phyloP scores from a whole-genome alignment of 495 filamentous ascomycete species.

The Articulospora tetracladia region DNA sequence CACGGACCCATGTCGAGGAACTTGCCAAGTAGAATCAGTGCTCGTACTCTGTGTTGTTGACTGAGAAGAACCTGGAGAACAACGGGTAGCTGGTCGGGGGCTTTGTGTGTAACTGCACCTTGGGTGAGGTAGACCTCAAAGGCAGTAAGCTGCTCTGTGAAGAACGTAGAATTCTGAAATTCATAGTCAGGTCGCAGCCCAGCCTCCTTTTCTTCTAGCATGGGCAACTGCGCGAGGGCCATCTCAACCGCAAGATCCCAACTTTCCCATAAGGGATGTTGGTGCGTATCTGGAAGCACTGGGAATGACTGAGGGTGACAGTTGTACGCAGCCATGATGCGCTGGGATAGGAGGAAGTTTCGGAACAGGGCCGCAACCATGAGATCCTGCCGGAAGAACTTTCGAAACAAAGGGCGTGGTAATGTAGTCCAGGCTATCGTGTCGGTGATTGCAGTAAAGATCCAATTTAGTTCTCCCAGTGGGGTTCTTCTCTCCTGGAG shows the following conservation, averaged over 20 bases:
- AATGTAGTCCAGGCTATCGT: slow-evolving; percentile 98
- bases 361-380: slow-evolving; percentile 98
- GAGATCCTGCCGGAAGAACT: slow-evolving; percentile 95
- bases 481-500: slow-evolving; percentile 93
- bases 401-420: slow-evolving; percentile 85
- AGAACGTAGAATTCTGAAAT: slow-evolving; percentile 93
- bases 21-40: slow-evolving; percentile 86
- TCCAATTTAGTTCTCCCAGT: slow-evolving; percentile 96
- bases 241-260: slow-evolving; percentile 98
- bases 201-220: slow-evolving; percentile 67
- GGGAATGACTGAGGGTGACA: slow-evolving; percentile 91
- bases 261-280: slow-evolving; percentile 92
- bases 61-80: slow-evolving; percentile 94
- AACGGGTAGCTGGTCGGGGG: slow-evolving; percentile 92
- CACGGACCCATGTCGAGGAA: slow-evolving; percentile 95
- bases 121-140: slow-evolving; percentile 96
- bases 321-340: slow-evolving; percentile 92
- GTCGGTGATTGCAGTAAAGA: slow-evolving; percentile 98
- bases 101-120: slow-evolving; percentile 77
- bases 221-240: slow-evolving; percentile 86
- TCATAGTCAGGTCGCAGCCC: slow-evolving; percentile 73
- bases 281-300: slow-evolving; percentile 82
- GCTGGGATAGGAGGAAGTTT: slow-evolving; percentile 91
- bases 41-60: slow-evolving; percentile 90
- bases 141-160: slow-evolving; percentile 93